Conservation (phyloP, 306 rosid species). For the Sphenostylis stenocarpa region DNA sequence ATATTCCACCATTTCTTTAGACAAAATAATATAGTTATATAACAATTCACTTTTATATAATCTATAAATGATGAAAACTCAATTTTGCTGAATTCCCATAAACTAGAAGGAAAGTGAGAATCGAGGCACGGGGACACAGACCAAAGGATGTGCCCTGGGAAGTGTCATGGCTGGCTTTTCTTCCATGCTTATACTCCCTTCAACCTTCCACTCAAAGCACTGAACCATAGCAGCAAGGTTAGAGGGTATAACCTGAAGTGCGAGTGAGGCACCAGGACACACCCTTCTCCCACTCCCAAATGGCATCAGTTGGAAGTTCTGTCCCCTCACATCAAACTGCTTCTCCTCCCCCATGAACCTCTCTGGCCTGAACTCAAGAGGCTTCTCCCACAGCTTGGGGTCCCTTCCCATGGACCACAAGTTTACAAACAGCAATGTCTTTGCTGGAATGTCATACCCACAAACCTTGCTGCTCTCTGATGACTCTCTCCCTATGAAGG, state of each 20-base stretch:
- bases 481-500: conserved; percentile 54
- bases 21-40: no score
- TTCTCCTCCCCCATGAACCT: conserved; percentile 46
- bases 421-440: conserved; percentile 48
- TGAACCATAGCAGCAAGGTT: conserved; percentile 30
- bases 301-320: conserved; percentile 53
- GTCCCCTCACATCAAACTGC: conserved; percentile 54
- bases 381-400: conserved; percentile 56
- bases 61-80: no score
- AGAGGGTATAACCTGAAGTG: conserved; percentile 26
- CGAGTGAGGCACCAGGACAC: conserved; percentile 34
- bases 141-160: conserved; percentile 34
- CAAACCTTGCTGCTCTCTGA: conserved; percentile 31
- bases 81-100: no score
- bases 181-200: conserved; percentile 18
- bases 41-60: no score
- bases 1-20: no score
- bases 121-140: conserved; percentile 24
- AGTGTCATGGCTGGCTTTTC: conserved; percentile 32
- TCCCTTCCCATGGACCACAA: conserved; percentile 71
- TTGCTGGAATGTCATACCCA: conserved; percentile 63
- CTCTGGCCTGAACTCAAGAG: conserved; percentile 64
- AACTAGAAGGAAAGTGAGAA: background rate
- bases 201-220: conserved; percentile 34
- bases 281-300: conserved; percentile 50